Evolutionary conservation across 2,329 filamentous ascomycete species (phyloP).

Genomic region (Aspergillus sp.): DNA sequence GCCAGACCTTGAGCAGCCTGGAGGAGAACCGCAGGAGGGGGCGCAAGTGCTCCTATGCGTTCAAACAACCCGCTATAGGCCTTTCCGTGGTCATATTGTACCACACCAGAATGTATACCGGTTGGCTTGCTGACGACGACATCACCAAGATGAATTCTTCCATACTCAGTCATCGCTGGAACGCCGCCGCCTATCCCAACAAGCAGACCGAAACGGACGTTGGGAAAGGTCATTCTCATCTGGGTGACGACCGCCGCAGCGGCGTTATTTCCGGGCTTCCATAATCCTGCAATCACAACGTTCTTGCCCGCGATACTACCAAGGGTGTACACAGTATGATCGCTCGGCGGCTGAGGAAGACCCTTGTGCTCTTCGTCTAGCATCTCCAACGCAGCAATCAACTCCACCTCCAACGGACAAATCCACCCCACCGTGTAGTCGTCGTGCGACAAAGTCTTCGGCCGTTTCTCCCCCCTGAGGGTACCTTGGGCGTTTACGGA

Average conservation of each 20-base stretch:
- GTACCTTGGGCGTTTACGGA: too few species aligned
- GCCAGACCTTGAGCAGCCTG: too few species aligned
- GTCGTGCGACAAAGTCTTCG: too few species aligned
- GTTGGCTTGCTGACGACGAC: slow-evolving; percentile 16
- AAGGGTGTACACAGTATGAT: slow-evolving; percentile 20
- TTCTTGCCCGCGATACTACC: slow-evolving; percentile 19
- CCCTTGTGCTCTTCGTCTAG: not conserved
- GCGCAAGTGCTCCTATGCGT: too few species aligned
- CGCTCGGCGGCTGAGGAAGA: slow-evolving; percentile 12
- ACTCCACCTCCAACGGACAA: too few species aligned
- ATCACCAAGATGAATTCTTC: slow-evolving; percentile 18
- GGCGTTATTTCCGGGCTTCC: slow-evolving; percentile 14
- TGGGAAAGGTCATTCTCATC: slow-evolving; percentile 19
- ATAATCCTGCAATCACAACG: slow-evolving; percentile 24
- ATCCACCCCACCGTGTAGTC: too few species aligned
- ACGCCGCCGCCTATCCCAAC: slow-evolving; percentile 32
- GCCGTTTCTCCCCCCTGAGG: too few species aligned
- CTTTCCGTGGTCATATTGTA: slow-evolving; percentile 1
- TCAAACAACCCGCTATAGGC: slow-evolving; percentile 10
- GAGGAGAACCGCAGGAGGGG: too few species aligned
- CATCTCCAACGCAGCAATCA: too few species aligned
- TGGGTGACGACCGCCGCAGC: slow-evolving; percentile 17
- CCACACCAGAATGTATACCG: not conserved
- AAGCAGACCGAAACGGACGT: slow-evolving; percentile 25
- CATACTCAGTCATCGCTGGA: not conserved